A percentile compares a stretch with the other conserved stretches of the same genome.
These are phyloP conservation scores for Ormosia semicastrata DNA, from an alignment of 306 rosid species.

Conservation along the genomic window DNA sequence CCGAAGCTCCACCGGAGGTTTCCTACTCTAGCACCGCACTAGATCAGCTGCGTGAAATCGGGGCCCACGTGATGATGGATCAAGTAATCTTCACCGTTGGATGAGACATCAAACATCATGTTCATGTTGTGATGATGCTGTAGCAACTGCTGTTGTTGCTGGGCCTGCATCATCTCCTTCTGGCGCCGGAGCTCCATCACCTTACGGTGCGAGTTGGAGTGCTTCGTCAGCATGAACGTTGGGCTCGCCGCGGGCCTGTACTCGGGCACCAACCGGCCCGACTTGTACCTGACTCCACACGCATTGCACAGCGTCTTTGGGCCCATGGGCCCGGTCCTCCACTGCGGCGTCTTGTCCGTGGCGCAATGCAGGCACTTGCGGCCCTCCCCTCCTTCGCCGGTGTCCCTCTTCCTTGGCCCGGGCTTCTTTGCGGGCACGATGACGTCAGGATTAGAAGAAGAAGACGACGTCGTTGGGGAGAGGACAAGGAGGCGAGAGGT, in stretches of 20 bases:
- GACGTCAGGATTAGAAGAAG: constrained; percentile 26
- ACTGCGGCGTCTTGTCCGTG: constrained; percentile 91
- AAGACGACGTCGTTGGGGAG: constrained; percentile 38
- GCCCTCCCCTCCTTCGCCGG: constrained; percentile 44
- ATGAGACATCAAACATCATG: constrained; percentile 52
- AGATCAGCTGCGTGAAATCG: constrained; percentile 62
- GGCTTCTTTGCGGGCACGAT: constrained; percentile 32
- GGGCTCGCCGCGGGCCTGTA: constrained; percentile 96
- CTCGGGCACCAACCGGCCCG: constrained; percentile 85
- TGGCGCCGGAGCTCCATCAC: constrained; percentile 91
- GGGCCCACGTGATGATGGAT: constrained; percentile 75
- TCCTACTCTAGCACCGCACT: constrained; percentile 37
- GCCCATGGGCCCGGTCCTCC: constrained; percentile 91
- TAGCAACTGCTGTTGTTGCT: constrained; percentile 42
- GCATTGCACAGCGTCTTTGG: constrained; percentile 88
- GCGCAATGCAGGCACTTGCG: constrained; percentile 86
- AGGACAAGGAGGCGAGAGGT: constrained; percentile 64
- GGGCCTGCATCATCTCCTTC: constrained; percentile 58
- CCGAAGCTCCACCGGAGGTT: not conserved
- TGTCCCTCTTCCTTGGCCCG: constrained; percentile 52
- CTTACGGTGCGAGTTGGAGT: constrained; percentile 93
- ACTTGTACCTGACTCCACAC: constrained; percentile 83
- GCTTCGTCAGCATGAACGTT: constrained; percentile 82
- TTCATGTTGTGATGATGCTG: constrained; percentile 50
- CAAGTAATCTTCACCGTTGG: constrained; percentile 79